Base-by-base conservation (phyloP, 495 filamentous ascomycete genomes). In the Aspergillus saccharolyticus region DNA sequence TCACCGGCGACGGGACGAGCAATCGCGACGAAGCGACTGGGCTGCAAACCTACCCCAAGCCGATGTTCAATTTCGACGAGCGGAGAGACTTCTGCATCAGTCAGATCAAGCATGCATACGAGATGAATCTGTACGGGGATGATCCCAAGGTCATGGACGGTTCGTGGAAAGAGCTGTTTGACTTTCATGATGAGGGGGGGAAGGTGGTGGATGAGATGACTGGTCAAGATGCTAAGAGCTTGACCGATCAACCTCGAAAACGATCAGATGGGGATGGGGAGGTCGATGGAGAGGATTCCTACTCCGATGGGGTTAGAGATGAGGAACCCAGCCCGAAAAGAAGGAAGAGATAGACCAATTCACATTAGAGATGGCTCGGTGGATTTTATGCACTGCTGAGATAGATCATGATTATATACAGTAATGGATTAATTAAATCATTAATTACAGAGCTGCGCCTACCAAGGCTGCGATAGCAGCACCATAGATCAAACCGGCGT, bases 51-150 rank as follows among this genome's bases (percentile, higher is more conserved):
- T 90, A 90, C 69, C 84, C 85, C 15, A 83, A 83, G 59, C 83
- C 84, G 2, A 89, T 89, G 81, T 88, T 90, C 66, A 84, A 90
- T 70, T 89, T 90, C 57, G 64, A 71, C 24, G 72, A 79, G 60
- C 69, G 83, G 56, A 77, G 83, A 43, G 66, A 76, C 17, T 65
- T 83, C 14, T 89, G 87, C 62, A 69, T 89, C 4, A 68, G 77
- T 51, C 77, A 73, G 0, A 84, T 89, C 76, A 89, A 89, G 67
- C 74, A 77, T 21, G 86, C 85, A 0, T 90, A 87, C 72, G 57
- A 74, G 7, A 73, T 85, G 6, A 78, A 82, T 0, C 63, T 89
- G 18, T 74, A 86, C 63, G 86, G 86, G 0, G 70, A 86, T 61
- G 77, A 85, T 67, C 53, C 68, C 16, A 72, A 69, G 59, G 83